Base-by-base conservation (phyloP, 2,329 filamentous ascomycete species). In the Exophiala spinifera region DNA sequence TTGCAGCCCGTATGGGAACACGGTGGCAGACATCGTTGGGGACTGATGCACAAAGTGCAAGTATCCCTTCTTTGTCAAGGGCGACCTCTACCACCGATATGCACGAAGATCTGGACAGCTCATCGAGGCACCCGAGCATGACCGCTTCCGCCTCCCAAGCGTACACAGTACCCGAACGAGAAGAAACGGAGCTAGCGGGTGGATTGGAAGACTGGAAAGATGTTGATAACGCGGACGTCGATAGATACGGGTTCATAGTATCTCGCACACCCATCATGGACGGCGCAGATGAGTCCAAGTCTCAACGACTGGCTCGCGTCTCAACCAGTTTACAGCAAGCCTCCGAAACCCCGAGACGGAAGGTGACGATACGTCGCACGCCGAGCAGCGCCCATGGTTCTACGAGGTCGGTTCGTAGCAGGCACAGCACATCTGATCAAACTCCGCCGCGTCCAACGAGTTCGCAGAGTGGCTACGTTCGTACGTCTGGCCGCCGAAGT, bases 151-250 rank as follows among this genome's bases (percentile, higher is more conserved):
- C 48, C 10, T 53, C 57, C 13, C 56, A 49, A 44, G 17, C 37
- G 21, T 56, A 52, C 15, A 34, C 49, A 14, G n/a, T 47, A 13
- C 46, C 36, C 10, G 49, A 72, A 46, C 74, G 77, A 60, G 79
- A 84, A 59, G 72, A 77, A 10, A 72, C 75, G 46, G 83, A 86
- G 67, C 68, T 80, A 28, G 82, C 83, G 19, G 83, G 83, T 6
- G 83, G 83, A 2, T 77, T 85, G 46, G 83, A 86, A 60, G 82
- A 86, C 61, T 86, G 83, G 83, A 75, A 81, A 56, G 77, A 85
- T 66, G 70, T 86, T 10, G 73, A 79, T 15, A 79, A 75, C 4
- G 78, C 72, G 13, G 78, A 84, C 57, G 81, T 86, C 3, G 83
- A 86, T 66, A 75, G 83, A 55, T 86, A 86, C 65, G 83, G 83